Evolutionary conservation across 2,329 filamentous ascomycete genomes (phyloP), one percentile per base, ranked within the genome.

Genomic region (Botrytis paeoniae): DNA sequence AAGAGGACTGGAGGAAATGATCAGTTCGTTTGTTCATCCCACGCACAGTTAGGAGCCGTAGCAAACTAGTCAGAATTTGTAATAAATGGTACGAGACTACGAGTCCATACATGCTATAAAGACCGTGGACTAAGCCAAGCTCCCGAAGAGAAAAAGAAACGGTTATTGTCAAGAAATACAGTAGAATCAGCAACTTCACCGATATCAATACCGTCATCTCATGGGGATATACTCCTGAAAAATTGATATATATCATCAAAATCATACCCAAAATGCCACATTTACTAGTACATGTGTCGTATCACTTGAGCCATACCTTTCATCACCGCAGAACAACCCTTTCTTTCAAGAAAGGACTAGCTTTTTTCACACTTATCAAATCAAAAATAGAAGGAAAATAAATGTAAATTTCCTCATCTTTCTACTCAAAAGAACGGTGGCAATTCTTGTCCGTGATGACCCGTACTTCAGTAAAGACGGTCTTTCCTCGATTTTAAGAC

Each of bases 361-460:
- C 22, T n/a, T 10, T 29, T 54, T n/a, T 9, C 48, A 3, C 10
- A 54, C 14, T 51, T 7, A n/a, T 7, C 12, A n/a, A 29, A 29
- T 3, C 25, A 7, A 14, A 16, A 14, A 14, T 25, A 22, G 9
- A 25, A 51, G 22, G 9, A 25, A 29, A 3, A 9, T 3, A 1
- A n/a, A 8, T 7, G 5, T 29, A 16, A 16, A 8, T 2, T 54
- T 14, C 25, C 25, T n/a, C 12, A 8, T 7, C 1, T 3, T 16
- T 7, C 25, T 16, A 54, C 25, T 29, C 48, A 54, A 54, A 29
- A n/a, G 4, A 25, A n/a, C 45, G 22, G 4, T 51, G 48, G 1
- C 4, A n/a, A 22, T 4, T n/a, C 12, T 51, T 4, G 25, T 51
- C 25, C 5, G 12, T n/a, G 5, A 16, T 1, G 0, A 14, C 10